Base-by-base conservation (phyloP, 1,284 basidiomycete species). In the Volvariella surrecta region DNA sequence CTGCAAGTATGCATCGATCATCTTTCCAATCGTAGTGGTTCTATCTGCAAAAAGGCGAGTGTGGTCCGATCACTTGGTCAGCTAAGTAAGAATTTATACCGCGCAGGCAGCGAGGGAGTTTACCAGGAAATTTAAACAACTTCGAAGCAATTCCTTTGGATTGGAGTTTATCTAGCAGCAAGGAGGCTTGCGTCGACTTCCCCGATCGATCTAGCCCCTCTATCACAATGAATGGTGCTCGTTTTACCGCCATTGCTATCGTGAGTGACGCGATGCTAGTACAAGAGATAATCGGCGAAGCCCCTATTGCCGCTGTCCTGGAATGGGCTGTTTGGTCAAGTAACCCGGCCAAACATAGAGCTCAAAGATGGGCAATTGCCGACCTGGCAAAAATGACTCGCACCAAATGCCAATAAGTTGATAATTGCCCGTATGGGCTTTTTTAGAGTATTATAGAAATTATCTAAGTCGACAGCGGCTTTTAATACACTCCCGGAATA, bases 181-280 rank as follows among this genome's bases (percentile, higher is more conserved):
- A 63, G 0, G 72, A 65, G 0, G 82, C 81, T 58, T 96, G 93
- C 0, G 91, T 96, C 38, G 83, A 88, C 61, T 96, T 96, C 9
- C 93, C 93, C 0, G 89, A 91, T 48, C 88, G 73, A 59, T 96
- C 93, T n/a, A 96, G 77, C 2, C 93, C 93, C 62, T 97, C 93
- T 44, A 96, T 73, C 28, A 92, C 92, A 56, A 96, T 86, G 64
- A 97, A 92, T 4, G 82, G 73, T 1, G 89, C 91, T 13, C 88
- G 74, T 4, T n/a, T 6, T 28, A 28, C 24, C 6, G 6, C 6
- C 6, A 6, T 28, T 28, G 24, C n/a, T n/a, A n/a, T n/a, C n/a
- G n/a, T n/a, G n/a, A n/a, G n/a, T n/a, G n/a, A n/a, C n/a, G n/a
- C n/a, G n/a, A n/a, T n/a, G n/a, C n/a, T n/a, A n/a, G n/a, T n/a